Base-by-base conservation (phyloP, 177 flowering plant genomes). In the Tripterygium wilfordii region DNA sequence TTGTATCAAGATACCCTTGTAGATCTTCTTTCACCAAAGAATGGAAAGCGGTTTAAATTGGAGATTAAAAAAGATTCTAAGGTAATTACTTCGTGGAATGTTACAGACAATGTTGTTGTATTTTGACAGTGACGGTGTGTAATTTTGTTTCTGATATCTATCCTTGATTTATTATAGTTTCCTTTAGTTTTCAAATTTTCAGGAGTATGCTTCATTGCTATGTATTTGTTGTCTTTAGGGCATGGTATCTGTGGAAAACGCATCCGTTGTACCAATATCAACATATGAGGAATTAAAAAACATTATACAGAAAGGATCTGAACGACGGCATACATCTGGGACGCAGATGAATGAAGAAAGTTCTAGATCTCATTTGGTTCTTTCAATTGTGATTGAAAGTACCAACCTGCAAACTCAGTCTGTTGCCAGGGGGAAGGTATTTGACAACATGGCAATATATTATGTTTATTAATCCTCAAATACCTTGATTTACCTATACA, bases 281-380 rank as follows among this genome's bases (percentile, higher is more conserved):
- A 70, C 87, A 15, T 62, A 58, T 53, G 96, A 89, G 40, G 99
- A 94, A 36, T 33, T 94, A 28, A 78, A 66, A 43, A 51, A 28
- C 45, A 78, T 90, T 30, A 83, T 83, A 53, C 66, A 71, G 22
- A 80, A 74, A 66, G 99, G 97, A 45, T 78, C 83, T 48, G 97
- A 90, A 48, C 83, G 56, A 47, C 68, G 99, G 15, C 99, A 94
- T 53, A 82, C 78, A 25, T 78, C 96, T 26, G 99, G 84, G 48
- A 94, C 99, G 28, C 79, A 82, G 41, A 90, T 94, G 99, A 94
- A 94, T 69, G 95, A 87, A 59, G 84, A 90, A 65, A 94, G 99
- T 63, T 94, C 99, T 27, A 77, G 99, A 69, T 94, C 97, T 37
- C 99, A 94, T 51, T 54, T 90, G 24, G 80, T 94, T 20, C 83